Evolutionary conservation across 2,329 filamentous ascomycete species (phyloP), one percentile per base, ranked within the genome.

Genomic region (Nakataea oryzae): DNA sequence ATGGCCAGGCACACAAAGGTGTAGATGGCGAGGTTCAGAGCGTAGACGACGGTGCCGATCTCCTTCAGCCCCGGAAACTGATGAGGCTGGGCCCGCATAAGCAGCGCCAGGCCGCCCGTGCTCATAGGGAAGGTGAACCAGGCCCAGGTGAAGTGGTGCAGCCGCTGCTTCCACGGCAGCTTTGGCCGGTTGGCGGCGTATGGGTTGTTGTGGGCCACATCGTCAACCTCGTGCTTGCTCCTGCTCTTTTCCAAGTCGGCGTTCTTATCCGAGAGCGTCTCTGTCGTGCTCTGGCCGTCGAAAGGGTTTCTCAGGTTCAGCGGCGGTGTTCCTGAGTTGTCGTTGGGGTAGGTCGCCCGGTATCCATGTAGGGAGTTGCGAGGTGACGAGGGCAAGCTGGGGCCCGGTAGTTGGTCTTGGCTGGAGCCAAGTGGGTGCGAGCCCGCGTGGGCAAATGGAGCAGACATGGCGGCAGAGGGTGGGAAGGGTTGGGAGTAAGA

Each of bases 21-120:
- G 62, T 71, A 62, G 3, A 67, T 58, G 63, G 80, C 65, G 5
- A 83, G 71, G 67, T 81, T 81, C 64, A 82, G 66, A 50, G 82
- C 70, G 68, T 78, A 83, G 65, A 83, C 74, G 63, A 79, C 66
- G 30, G 79, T 78, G 26, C 81, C 81, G 62, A 84, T 79, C 9
- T 73, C 76, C 62, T 76, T 72, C 21, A 84, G 75, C 26, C 81
- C 81, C 0, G 68, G 67, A 65, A 83, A 84, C 30, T 70, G 71
- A 59, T 72, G 64, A 0, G 70, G 71, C 21, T 68, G 69, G n/a
- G 67, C 57, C 57, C 66, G 68, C 47, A 72, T 63, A 24, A 67
- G 61, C 24, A 73, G 65, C 28, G 70, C 66, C 41, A 73, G 67
- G 57, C 71, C 70, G 32, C 67, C 67, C 1, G 70, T 73, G 11